Conservation (phyloP, 1,284 basidiomycete species). For the Ustilago lituana region DNA sequence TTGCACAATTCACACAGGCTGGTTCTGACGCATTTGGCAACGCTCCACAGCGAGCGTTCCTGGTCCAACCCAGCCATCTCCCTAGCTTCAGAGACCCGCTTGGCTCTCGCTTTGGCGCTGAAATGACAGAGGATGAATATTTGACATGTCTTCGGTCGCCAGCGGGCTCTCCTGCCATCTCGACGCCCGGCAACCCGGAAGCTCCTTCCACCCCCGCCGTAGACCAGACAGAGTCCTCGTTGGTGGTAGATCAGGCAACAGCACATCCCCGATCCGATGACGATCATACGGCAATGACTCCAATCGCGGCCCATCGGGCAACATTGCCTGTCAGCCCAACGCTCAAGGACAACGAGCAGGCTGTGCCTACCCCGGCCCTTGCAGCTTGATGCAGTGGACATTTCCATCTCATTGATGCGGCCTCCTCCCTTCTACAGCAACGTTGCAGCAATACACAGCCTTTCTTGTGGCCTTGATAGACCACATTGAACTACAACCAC, state of each 20-base stretch:
- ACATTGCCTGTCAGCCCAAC: conserved; percentile 3
- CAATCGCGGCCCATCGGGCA: conserved; percentile 8
- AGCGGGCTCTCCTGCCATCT: conserved; percentile 35
- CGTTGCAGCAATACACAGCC: too few species aligned
- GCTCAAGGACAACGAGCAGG: conserved; percentile 6
- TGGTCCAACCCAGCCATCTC: conserved; percentile 13
- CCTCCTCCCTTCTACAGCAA: too few species aligned
- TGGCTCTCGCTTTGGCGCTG: conserved; percentile 13
- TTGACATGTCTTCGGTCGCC: conserved; percentile 41
- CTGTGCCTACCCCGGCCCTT: conserved; percentile 6
- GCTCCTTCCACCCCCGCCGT: conserved; percentile 7
- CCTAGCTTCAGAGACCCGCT: conserved; percentile 18
- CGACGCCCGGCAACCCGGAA: conserved; percentile 29
- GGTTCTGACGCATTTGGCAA: not conserved
- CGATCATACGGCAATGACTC: conserved; percentile 11
- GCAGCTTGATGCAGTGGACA: conserved; percentile 32
- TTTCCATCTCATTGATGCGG: too few species aligned
- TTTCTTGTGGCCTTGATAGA: too few species aligned
- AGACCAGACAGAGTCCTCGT: conserved; percentile 2
- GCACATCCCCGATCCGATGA: conserved; percentile 5
- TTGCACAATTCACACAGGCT: not conserved
- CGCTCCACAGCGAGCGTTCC: conserved; percentile 1
- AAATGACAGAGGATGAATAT: conserved; percentile 47
- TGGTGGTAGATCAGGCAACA: not conserved
- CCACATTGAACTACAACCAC: too few species aligned